Conservation (phyloP, 2,329 filamentous ascomycete genomes). For the Fusarium sp. region DNA sequence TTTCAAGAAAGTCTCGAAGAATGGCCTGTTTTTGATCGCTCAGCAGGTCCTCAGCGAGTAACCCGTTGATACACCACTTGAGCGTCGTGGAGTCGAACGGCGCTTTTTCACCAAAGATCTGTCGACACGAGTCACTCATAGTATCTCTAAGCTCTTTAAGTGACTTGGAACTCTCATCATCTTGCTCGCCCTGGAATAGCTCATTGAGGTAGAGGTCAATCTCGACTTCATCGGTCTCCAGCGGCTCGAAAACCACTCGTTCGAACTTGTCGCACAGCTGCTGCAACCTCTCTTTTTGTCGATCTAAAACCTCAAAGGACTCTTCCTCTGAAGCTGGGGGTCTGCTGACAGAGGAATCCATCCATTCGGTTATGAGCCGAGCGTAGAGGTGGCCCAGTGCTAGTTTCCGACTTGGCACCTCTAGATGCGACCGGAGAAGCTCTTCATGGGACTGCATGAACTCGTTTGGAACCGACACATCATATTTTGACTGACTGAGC, state of each 20-base stretch:
- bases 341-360: background rate
- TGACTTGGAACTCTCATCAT: background rate
- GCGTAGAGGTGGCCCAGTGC: conserved; percentile 1
- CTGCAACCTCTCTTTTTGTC: conserved; percentile 1
- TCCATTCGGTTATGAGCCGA: conserved; percentile 8
- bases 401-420: conserved; percentile 8
- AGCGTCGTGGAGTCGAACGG: background rate
- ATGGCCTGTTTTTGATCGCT: conserved; percentile 13
- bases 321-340: background rate
- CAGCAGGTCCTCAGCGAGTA: conserved; percentile 6
- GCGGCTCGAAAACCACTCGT: background rate
- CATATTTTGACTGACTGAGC: conserved; percentile 6
- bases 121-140: background rate
- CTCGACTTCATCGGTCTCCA: background rate
- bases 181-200: background rate
- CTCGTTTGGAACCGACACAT: conserved; percentile 1
- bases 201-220: conserved; percentile 11
- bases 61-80: conserved; percentile 5
- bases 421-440: background rate
- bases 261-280: conserved; percentile 8
- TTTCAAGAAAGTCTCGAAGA: conserved; percentile 11
- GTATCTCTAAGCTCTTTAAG: background rate
- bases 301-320: background rate
- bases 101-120: background rate
- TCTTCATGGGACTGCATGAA: conserved; percentile 2